phyloP scores from a whole-genome alignment of 495 filamentous ascomycete genomes.

The Talaromyces liani region DNA sequence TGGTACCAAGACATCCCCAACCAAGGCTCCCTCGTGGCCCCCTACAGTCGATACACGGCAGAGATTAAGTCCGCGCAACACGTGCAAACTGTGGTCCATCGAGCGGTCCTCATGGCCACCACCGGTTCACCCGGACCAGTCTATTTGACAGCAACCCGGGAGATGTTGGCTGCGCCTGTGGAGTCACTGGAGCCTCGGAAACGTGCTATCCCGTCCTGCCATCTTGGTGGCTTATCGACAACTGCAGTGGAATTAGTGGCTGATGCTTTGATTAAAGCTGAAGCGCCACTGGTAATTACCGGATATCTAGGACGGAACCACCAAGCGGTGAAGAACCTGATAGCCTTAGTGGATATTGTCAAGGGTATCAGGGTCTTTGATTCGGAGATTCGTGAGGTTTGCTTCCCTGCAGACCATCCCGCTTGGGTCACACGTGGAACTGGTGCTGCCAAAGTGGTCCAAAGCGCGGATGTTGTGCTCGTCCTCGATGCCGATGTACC shows the following conservation, averaged over 20 bases:
- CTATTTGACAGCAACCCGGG: slow-evolving; percentile 24
- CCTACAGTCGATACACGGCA: slow-evolving; percentile 18
- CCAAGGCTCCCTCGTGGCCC: slow-evolving; percentile 16
- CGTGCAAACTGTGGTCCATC: slow-evolving; percentile 17
- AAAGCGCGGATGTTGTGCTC: slow-evolving; percentile 18
- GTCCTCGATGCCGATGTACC: slow-evolving; percentile 25
- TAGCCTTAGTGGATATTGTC: slow-evolving; percentile 15
- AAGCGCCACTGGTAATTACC: slow-evolving; percentile 19
- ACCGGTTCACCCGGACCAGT: slow-evolving; percentile 20
- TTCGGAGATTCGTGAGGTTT: slow-evolving; percentile 15
- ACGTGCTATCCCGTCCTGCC: slow-evolving; percentile 11
- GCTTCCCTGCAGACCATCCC: slow-evolving; percentile 18
- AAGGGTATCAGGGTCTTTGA: slow-evolving; percentile 17
- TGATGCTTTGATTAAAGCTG: slow-evolving; percentile 13
- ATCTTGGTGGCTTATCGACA: slow-evolving; percentile 12
- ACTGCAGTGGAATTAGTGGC: slow-evolving; percentile 15
- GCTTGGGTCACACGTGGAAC: slow-evolving; percentile 15
- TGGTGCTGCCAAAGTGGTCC: slow-evolving; percentile 14
- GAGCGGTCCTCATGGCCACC: slow-evolving; percentile 21
- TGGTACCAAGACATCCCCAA: slow-evolving; percentile 24
- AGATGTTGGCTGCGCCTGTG: slow-evolving; percentile 18
- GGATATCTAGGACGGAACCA: slow-evolving; percentile 20
- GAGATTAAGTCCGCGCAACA: slow-evolving; percentile 20
- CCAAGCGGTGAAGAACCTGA: slow-evolving; percentile 16
- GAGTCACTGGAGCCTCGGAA: slow-evolving; percentile 8